Percentiles rank a stretch among this genome's conserved stretches.
Conservation (phyloP, 2,329 filamentous ascomycete genomes). For the Hansfordia pulvinata region DNA sequence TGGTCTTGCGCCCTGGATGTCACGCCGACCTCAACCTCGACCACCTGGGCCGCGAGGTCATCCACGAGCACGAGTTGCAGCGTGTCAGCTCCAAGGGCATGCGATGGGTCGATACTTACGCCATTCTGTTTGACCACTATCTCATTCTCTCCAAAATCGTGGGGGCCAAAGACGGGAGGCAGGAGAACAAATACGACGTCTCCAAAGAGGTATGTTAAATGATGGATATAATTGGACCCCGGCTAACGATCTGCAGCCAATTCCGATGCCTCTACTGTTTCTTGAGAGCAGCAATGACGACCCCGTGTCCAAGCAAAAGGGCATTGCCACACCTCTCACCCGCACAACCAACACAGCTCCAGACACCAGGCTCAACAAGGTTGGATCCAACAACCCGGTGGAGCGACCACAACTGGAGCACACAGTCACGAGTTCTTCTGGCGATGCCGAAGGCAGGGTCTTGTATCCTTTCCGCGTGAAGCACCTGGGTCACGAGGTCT, state of each 20-base stretch:
- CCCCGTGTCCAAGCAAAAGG: conserved; percentile 71
- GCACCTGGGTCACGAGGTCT: conserved; percentile 86
- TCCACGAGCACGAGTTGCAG: conserved; percentile 80
- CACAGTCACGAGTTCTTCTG: conserved; percentile 54
- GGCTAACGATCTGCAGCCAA: conserved; percentile 39
- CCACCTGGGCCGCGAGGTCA: conserved; percentile 82
- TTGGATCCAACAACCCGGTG: conserved; percentile 34
- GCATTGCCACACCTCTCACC: conserved; percentile 49
- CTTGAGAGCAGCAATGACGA: conserved; percentile 89
- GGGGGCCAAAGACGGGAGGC: conserved; percentile 53
- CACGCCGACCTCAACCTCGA: conserved; percentile 82
- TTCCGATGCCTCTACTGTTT: conserved; percentile 91
- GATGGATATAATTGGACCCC: not conserved
- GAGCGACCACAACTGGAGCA: conserved; percentile 52
- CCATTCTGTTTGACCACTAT: conserved; percentile 91
- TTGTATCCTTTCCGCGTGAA: conserved; percentile 93
- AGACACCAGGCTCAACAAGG: conserved; percentile 43
- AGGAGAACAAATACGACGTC: conserved; percentile 83
- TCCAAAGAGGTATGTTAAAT: conserved; percentile 58
- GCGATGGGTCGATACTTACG: conserved; percentile 87
- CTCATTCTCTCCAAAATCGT: conserved; percentile 77
- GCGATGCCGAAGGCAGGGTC: conserved; percentile 67
- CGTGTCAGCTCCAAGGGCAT: conserved; percentile 81
- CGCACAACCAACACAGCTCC: conserved; percentile 49
- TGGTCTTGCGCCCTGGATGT: conserved; percentile 79